Evolutionary conservation across 257 asterid species (phyloP).

Genomic region (Salvia splendens): DNA sequence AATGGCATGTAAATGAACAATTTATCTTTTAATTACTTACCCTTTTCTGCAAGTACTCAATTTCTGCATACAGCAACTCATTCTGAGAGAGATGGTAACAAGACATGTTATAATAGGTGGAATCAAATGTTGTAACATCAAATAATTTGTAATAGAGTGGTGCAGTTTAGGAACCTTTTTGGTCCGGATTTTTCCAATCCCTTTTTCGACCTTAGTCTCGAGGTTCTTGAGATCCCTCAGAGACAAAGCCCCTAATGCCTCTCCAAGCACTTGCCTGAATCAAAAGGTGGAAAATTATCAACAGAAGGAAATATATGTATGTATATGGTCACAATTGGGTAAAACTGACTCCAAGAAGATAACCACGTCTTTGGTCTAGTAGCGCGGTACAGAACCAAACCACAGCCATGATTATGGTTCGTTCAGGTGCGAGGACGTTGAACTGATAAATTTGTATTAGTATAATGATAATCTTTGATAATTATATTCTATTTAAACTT

Average conservation of each 20-base stretch:
- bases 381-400: too few relatives aligned
- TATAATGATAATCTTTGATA: too few relatives aligned
- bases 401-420: too few relatives aligned
- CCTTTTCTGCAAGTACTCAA: constrained; percentile 91
- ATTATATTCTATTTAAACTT: too few relatives aligned
- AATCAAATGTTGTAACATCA: not conserved
- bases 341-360: too few relatives aligned
- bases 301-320: too few relatives aligned
- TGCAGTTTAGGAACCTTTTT: constrained; percentile 52
- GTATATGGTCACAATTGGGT: too few relatives aligned
- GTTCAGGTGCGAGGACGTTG: too few relatives aligned
- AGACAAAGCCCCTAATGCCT: constrained; percentile 53
- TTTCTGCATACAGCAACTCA: constrained; percentile 87
- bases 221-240: constrained; percentile 66
- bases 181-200: constrained; percentile 68
- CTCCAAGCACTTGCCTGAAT: constrained; percentile 76
- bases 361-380: too few relatives aligned
- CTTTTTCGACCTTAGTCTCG: constrained; percentile 72
- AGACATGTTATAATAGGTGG: not conserved
- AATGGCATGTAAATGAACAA: too few relatives aligned
- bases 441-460: too few relatives aligned
- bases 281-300: not conserved
- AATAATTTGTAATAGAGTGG: not conserved
- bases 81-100: constrained; percentile 50
- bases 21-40: constrained; percentile 48